Evolutionary conservation across 176 grass and related monocot genomes (phyloP).

Genomic region (Ensete glaucum): DNA sequence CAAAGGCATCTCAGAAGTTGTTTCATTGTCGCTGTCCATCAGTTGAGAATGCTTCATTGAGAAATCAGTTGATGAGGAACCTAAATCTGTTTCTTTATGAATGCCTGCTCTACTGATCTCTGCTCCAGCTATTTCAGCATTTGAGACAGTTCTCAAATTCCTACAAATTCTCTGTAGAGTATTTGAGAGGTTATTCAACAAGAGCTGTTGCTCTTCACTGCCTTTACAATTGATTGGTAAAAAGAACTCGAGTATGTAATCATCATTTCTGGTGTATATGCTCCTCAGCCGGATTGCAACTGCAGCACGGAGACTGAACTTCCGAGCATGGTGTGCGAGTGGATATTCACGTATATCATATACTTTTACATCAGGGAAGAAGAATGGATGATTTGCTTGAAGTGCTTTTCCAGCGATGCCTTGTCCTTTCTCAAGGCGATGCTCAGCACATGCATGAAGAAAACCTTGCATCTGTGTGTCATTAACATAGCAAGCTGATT

Average conservation of each 20-base stretch:
- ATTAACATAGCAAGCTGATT: slow-evolving; percentile 41
- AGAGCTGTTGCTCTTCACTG: slow-evolving; percentile 33
- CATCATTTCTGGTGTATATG: slow-evolving; percentile 35
- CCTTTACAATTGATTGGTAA: slow-evolving; percentile 43
- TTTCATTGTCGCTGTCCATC: slow-evolving; percentile 19
- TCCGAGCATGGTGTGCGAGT: slow-evolving; percentile 48
- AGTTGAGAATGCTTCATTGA: slow-evolving; percentile 23
- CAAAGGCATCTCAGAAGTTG: background rate
- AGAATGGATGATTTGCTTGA: slow-evolving; percentile 42
- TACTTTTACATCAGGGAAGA: slow-evolving; percentile 40
- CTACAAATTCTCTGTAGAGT: slow-evolving; percentile 42
- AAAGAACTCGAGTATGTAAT: slow-evolving; percentile 69
- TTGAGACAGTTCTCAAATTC: slow-evolving; percentile 48
- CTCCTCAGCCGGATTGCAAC: slow-evolving; percentile 46
- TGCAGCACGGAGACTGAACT: slow-evolving; percentile 46
- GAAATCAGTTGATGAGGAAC: slow-evolving; percentile 24
- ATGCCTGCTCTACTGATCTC: slow-evolving; percentile 16
- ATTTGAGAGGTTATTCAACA: slow-evolving; percentile 36
- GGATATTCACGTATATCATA: slow-evolving; percentile 38
- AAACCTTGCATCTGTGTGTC: slow-evolving; percentile 39
- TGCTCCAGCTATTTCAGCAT: slow-evolving; percentile 31
- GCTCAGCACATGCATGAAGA: slow-evolving; percentile 34
- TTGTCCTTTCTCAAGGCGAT: slow-evolving; percentile 33
- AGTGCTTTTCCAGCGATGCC: slow-evolving; percentile 56
- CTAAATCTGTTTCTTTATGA: slow-evolving; percentile 12